Evolutionary conservation across 1,284 basidiomycete species (phyloP).

Genomic region (Leccinum laetum): DNA sequence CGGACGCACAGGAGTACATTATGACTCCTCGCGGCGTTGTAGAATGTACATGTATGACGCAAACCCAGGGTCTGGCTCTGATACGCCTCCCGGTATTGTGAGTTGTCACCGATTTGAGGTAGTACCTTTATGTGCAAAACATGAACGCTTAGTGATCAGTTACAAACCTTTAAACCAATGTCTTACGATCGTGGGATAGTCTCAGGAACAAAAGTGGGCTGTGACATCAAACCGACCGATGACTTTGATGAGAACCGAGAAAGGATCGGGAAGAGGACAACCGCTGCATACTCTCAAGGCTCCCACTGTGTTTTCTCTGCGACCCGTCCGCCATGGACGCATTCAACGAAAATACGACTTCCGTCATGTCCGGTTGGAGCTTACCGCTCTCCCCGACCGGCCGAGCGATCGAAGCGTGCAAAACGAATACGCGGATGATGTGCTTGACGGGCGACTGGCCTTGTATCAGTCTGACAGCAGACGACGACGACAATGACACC

Average conservation of each 20-base stretch:
- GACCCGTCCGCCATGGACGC: slow-evolving; percentile 69
- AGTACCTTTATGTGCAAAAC: too few species aligned
- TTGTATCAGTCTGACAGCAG: neutral
- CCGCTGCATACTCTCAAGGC: slow-evolving; percentile 78
- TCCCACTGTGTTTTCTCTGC: slow-evolving; percentile 52
- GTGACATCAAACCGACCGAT: neutral
- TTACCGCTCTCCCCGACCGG: slow-evolving; percentile 75
- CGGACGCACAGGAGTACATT: too few species aligned
- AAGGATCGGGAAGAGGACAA: slow-evolving; percentile 21
- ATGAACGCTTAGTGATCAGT: too few species aligned
- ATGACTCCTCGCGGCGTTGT: too few species aligned
- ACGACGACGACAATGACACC: slow-evolving; percentile 1
- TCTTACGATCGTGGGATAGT: too few species aligned
- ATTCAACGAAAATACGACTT: slow-evolving; percentile 75
- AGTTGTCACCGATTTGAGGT: too few species aligned
- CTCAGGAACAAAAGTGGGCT: slow-evolving; percentile 83
- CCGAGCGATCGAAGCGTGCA: slow-evolving; percentile 87
- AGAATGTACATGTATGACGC: too few species aligned
- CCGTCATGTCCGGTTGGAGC: too few species aligned
- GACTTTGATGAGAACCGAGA: neutral
- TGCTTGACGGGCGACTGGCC: slow-evolving; percentile 71
- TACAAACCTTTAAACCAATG: too few species aligned
- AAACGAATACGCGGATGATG: slow-evolving; percentile 81
- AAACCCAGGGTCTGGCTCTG: too few species aligned
- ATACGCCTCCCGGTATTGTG: too few species aligned